phyloP scores from a whole-genome alignment of 108 stramenopile species.

The Discostella pseudostelligera region DNA sequence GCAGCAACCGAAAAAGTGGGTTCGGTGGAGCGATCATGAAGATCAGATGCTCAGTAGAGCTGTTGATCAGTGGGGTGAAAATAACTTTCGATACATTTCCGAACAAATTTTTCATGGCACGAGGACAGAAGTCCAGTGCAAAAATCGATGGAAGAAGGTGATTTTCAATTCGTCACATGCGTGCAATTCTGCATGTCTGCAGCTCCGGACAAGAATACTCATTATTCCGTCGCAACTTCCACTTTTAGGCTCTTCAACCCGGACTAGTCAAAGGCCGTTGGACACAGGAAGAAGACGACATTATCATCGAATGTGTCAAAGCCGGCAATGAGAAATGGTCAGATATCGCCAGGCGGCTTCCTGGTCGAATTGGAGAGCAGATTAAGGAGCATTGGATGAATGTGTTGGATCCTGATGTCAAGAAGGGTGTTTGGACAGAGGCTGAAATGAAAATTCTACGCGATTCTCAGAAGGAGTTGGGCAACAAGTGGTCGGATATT shows the following conservation, averaged over 20 bases:
- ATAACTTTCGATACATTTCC: slow-evolving; percentile 54
- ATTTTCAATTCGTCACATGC: neutral
- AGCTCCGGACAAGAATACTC: too few species aligned
- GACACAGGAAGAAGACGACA: slow-evolving; percentile 72
- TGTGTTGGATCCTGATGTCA: slow-evolving; percentile 85
- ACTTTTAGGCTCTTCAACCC: slow-evolving; percentile 63
- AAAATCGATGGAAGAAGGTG: slow-evolving; percentile 92
- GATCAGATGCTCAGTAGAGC: slow-evolving; percentile 45
- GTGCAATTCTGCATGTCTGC: neutral
- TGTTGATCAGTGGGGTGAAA: slow-evolving; percentile 39
- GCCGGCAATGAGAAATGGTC: slow-evolving; percentile 54
- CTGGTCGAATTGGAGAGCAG: slow-evolving; percentile 93
- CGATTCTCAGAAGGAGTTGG: slow-evolving; percentile 11
- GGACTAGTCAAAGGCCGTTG: slow-evolving; percentile 87
- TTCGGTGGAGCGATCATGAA: slow-evolving; percentile 44
- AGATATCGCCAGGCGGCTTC: slow-evolving; percentile 71
- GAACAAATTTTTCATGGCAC: slow-evolving; percentile 42
- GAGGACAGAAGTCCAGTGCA: slow-evolving; percentile 82
- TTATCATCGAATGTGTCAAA: slow-evolving; percentile 53
- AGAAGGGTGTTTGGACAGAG: slow-evolving; percentile 78
- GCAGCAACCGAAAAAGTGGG: slow-evolving; percentile 35
- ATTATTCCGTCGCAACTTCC: too few species aligned
- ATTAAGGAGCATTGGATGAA: slow-evolving; percentile 95
- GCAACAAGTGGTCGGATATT: slow-evolving; percentile 73
- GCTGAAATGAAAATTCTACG: slow-evolving; percentile 59